A percentile compares a stretch with the other conserved stretches of the same genome.
phyloP scores from a whole-genome alignment of 1,139 yeast species.

The Yamadazyma sp. region DNA sequence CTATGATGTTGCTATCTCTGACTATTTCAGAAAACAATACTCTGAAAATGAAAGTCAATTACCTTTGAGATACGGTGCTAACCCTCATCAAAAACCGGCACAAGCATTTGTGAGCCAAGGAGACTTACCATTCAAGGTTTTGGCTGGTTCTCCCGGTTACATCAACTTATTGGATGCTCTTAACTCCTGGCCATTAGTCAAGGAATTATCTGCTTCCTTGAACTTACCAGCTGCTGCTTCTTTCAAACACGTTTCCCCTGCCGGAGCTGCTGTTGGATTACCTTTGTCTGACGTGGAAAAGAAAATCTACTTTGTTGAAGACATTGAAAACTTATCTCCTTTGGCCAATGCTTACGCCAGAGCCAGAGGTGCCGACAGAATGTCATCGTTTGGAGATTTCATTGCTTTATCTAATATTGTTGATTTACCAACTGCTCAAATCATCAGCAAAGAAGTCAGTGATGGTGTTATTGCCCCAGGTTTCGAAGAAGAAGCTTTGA shows the following conservation, averaged over 20 bases:
- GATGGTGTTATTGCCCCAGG: constrained; percentile 99
- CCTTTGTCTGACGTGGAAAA: constrained; percentile 90
- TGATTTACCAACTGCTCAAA: constrained; percentile 93
- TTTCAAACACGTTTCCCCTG: constrained; percentile 98
- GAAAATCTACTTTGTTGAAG: constrained; percentile 92
- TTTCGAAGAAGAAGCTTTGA: constrained; percentile 88
- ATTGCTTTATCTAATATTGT: constrained; percentile 96
- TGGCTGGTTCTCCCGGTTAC: constrained; percentile 95
- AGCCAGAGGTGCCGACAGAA: constrained; percentile 99
- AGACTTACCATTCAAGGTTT: constrained; percentile 88
- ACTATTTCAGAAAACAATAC: constrained; percentile 95
- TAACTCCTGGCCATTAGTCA: constrained; percentile 98
- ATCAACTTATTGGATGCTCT: constrained; percentile 93
- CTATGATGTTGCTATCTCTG: constrained; percentile 93
- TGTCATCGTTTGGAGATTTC: constrained; percentile 98
- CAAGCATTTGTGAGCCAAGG: constrained; percentile 90
- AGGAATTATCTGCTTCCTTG: constrained; percentile 91
- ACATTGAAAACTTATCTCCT: constrained; percentile 92
- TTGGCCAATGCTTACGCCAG: constrained; percentile 97
- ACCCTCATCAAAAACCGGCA: constrained; percentile 99
- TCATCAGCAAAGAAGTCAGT: constrained; percentile 94
- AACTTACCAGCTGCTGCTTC: constrained; percentile 98
- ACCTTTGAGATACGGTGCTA: constrained; percentile 96
- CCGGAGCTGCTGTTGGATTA: constrained; percentile 96
- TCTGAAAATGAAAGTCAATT: constrained; percentile 86